These are phyloP conservation scores for Cavenderia fasciculata DNA, from an alignment of 78 protist genomes.

Conservation along the genomic window DNA sequence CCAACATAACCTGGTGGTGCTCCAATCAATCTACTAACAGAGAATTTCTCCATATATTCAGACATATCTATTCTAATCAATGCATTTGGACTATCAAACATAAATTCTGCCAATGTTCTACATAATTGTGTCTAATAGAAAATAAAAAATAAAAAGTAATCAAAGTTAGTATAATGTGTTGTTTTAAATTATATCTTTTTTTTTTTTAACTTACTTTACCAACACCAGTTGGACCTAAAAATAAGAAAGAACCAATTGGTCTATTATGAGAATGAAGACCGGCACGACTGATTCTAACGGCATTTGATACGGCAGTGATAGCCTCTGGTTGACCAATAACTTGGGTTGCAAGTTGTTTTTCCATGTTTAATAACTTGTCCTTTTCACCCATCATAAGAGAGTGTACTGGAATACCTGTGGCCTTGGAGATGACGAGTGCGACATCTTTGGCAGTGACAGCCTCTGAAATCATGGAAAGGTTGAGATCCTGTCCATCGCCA, in stretches of 20 bases:
- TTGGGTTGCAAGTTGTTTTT: slow-evolving; percentile 77
- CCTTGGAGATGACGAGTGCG: slow-evolving; percentile 88
- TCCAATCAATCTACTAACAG: slow-evolving; percentile 98
- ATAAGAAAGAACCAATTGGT: slow-evolving; percentile 96
- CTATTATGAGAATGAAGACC: slow-evolving; percentile 90
- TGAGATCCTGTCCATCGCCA: slow-evolving; percentile 19
- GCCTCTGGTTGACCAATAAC: slow-evolving; percentile 98
- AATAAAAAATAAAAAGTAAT: no score
- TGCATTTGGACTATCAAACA: slow-evolving; percentile 93
- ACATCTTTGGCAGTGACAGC: slow-evolving; percentile 86
- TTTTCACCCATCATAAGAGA: slow-evolving; percentile 84
- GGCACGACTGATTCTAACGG: slow-evolving; percentile 94
- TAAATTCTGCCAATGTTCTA: slow-evolving; percentile 93
- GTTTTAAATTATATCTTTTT: no score
- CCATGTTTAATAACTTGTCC: slow-evolving; percentile 90
- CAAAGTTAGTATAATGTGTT: slow-evolving; percentile 94
- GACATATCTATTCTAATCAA: slow-evolving; percentile 98
- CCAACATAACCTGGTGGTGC: slow-evolving; percentile 99
- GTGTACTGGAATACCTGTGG: slow-evolving; percentile 98
- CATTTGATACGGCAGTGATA: slow-evolving; percentile 94
- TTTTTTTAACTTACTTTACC: slow-evolving; percentile 34
- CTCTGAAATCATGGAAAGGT: slow-evolving; percentile 76
- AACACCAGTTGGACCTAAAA: slow-evolving; percentile 96
- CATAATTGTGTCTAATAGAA: slow-evolving; percentile 98
- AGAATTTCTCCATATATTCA: slow-evolving; percentile 97